These are phyloP conservation scores for Pseudozyma sp. DNA, from an alignment of 1,284 basidiomycete species.

Conservation along the genomic window DNA sequence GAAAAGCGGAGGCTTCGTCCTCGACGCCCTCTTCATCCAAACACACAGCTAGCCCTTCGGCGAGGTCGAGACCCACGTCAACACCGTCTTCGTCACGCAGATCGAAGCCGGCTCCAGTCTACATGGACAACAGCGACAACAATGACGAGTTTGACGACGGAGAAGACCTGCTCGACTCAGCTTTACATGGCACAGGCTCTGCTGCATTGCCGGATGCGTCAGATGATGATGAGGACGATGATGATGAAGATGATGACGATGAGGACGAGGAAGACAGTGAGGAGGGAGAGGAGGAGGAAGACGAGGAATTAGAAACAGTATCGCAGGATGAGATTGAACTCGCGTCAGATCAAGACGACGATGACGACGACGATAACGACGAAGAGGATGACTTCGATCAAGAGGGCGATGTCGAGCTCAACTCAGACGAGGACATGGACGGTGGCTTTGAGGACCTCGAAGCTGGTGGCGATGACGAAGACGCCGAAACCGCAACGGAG, in stretches of 20 bases:
- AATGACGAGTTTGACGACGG: constrained; percentile 65
- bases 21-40: constrained; percentile 30
- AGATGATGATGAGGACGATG: constrained; percentile 53
- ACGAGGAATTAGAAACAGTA: constrained; percentile 24
- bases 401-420: constrained; percentile 35
- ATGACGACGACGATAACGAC: constrained; percentile 12
- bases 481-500: constrained; percentile 13
- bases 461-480: constrained; percentile 45
- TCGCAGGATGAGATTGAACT: constrained; percentile 34
- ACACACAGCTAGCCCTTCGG: constrained; percentile 18
- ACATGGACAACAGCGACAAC: constrained; percentile 48
- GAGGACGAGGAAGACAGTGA: constrained; percentile 47
- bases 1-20: constrained; percentile 38
- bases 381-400: constrained; percentile 57
- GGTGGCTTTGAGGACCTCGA: constrained; percentile 66
- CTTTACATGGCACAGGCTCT: constrained; percentile 40
- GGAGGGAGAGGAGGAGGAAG: constrained; percentile 34
- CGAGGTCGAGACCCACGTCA: constrained; percentile 14
- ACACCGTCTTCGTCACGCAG: constrained; percentile 17
- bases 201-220: constrained; percentile 33
- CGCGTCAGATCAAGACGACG: constrained; percentile 34
- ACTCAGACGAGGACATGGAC: constrained; percentile 66
- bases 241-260: constrained; percentile 49
- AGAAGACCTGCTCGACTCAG: constrained; percentile 53
- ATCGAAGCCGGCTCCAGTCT: constrained; percentile 1